Conservation (phyloP, 176 grass and related monocot species). For the Raddia distichophylla region DNA sequence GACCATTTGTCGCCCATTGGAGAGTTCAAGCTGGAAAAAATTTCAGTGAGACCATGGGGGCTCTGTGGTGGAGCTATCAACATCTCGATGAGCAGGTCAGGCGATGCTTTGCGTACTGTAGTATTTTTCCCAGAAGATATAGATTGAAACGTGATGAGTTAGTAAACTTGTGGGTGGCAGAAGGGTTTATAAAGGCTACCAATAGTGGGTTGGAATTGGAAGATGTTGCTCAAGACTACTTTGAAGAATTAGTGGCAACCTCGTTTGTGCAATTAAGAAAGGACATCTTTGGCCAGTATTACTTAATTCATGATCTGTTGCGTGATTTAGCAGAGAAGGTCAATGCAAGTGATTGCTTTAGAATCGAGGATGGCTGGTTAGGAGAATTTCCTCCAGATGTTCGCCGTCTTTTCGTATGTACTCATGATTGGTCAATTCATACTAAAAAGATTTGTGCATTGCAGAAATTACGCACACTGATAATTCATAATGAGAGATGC, state of each 20-base stretch:
- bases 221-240: slow-evolving; percentile 15
- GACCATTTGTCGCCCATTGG: slow-evolving; percentile 37
- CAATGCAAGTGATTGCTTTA: slow-evolving; percentile 35
- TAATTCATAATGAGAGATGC: no score
- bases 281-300: no score
- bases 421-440: no score
- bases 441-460: no score
- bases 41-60: slow-evolving; percentile 14
- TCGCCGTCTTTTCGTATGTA: slow-evolving; percentile 30
- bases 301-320: slow-evolving; percentile 53
- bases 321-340: slow-evolving; percentile 35
- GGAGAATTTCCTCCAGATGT: slow-evolving; percentile 18
- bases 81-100: slow-evolving; percentile 33
- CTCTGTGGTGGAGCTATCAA: slow-evolving; percentile 43
- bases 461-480: no score
- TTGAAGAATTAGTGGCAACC: slow-evolving; percentile 21
- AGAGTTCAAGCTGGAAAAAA: no score
- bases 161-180: slow-evolving; percentile 48
- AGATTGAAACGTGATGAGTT: background rate
- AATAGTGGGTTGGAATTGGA: slow-evolving; percentile 21
- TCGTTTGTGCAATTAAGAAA: slow-evolving; percentile 38
- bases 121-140: slow-evolving; percentile 39
- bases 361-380: background rate
- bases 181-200: no score
- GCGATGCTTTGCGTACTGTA: slow-evolving; percentile 50